Evolutionary conservation across 208 protist genomes (phyloP).

Genomic region (Novymonas esmeraldas): DNA sequence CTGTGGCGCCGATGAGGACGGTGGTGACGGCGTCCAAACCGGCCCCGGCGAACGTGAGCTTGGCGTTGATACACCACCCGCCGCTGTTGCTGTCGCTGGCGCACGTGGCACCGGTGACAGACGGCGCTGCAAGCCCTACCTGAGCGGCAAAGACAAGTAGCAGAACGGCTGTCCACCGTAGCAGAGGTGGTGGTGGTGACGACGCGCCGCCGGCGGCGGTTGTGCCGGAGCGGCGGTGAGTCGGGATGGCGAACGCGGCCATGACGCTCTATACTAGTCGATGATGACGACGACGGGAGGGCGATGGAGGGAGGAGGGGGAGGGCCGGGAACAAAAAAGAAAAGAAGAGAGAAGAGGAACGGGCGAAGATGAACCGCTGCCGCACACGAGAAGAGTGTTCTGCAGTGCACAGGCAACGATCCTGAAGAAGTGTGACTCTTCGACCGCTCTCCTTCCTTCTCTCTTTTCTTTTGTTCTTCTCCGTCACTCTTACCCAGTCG

Average conservation of each 20-base stretch:
- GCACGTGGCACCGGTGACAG: constrained; percentile 12
- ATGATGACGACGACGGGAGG: too few species aligned
- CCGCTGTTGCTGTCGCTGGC: neutral
- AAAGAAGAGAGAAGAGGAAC: neutral
- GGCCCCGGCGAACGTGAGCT: constrained; percentile 15
- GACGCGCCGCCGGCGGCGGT: too few species aligned
- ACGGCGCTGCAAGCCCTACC: constrained; percentile 14
- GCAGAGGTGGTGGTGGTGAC: too few species aligned
- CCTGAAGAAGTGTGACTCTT: neutral
- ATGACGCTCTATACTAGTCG: too few species aligned
- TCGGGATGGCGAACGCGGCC: too few species aligned
- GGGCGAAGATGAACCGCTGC: too few species aligned
- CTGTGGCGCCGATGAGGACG: constrained; percentile 18
- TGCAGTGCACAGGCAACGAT: neutral
- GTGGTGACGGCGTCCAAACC: constrained; percentile 4
- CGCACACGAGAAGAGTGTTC: too few species aligned
- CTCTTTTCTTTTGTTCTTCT: neutral
- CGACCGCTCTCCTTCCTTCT: neutral
- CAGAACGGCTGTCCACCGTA: too few species aligned
- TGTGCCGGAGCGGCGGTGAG: too few species aligned
- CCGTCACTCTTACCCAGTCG: neutral
- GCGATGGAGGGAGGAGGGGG: too few species aligned
- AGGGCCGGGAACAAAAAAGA: too few species aligned
- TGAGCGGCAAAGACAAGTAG: neutral
- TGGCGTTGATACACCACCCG: constrained; percentile 10